Evolutionary conservation across 202 grass and related monocot species (phyloP), one percentile per base, ranked within the genome.

Genomic region (Zizania palustris): DNA sequence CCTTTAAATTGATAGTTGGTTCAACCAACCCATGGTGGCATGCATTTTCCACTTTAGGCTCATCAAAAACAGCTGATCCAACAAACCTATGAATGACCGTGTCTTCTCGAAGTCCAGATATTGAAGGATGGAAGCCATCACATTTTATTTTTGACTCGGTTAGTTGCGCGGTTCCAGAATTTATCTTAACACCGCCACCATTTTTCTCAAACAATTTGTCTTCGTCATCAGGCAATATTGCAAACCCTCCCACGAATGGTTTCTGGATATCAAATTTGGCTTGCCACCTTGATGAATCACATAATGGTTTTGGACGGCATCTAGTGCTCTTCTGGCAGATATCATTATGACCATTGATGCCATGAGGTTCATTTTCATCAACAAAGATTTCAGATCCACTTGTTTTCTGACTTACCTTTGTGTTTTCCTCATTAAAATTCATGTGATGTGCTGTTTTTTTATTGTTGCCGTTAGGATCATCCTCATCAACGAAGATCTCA

Each of bases 21-120:
- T 97, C 93, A 6, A 97, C 70, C 75, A 97, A 79, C 39, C 90
- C 93, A 88, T 93, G 84, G 68, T 97, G 93, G 79, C 93, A 97
- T 76, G 90, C 90, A 86, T 93, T 93, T 84, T 97, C 88, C 41
- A 89, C 68, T 85, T 91, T 91, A 72, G 86, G 28, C 85, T 97
- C 90, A 60, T 70, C 90, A 74, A 87, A 66, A 73, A 89, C 83
- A 69, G 90, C 70, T 35, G 93, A 91, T 78, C 90, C 90, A 50
- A 97, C 90, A 89, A 97, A 89, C 69, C 87, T 97, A 69, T 59
- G 90, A 91, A 91, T 72, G 44, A 93, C 79, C 11, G 84, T 93
- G 55, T 93, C 90, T 76, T 91, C 93, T 75, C 62, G 81, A 15
- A 60, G 79, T 68, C 79, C 86, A 65, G 82, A 87, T 76, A 43